These are phyloP conservation scores for Kodamaea restingae DNA, from an alignment of 805 yeast species.

Conservation along the genomic window DNA sequence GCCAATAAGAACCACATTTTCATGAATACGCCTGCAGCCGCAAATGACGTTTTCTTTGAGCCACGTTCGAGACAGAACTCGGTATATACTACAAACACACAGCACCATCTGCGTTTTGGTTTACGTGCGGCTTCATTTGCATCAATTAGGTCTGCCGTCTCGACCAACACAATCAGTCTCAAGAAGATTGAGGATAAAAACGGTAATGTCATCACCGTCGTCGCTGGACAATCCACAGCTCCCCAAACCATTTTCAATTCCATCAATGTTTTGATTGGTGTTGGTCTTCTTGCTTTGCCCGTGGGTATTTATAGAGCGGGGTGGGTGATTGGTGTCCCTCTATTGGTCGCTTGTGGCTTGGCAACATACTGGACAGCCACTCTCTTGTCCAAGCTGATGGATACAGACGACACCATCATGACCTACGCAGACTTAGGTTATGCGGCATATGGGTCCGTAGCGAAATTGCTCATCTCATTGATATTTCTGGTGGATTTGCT, in stretches of 20 bases:
- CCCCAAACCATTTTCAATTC: constrained; percentile 72
- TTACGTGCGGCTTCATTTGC: constrained; percentile 42
- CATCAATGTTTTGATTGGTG: constrained; percentile 70
- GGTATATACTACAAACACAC: constrained; percentile 10
- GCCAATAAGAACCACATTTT: constrained; percentile 22
- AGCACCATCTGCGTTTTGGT: constrained; percentile 20
- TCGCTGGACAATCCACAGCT: constrained; percentile 50
- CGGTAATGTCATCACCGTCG: constrained; percentile 66
- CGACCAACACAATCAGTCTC: constrained; percentile 41
- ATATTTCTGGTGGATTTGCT: constrained; percentile 53
- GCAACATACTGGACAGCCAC: constrained; percentile 52
- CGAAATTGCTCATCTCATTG: constrained; percentile 65
- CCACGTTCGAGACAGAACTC: constrained; percentile 33
- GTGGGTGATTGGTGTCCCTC: constrained; percentile 49
- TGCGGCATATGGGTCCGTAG: constrained; percentile 42
- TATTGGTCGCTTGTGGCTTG: constrained; percentile 44
- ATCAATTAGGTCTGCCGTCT: constrained; percentile 36
- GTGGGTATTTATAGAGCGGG: constrained; percentile 67
- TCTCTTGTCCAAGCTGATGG: constrained; percentile 31
- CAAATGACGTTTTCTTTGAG: constrained; percentile 31
- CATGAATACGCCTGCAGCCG: constrained; percentile 11
- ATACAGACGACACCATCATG: constrained; percentile 27
- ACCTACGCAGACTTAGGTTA: constrained; percentile 29
- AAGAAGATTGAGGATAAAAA: constrained; percentile 65
- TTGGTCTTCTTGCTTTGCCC: constrained; percentile 72